Evolutionary conservation across 192 early-diverging fungal species (phyloP), one percentile per base, ranked within the genome.

Genomic region (Coemansia guatemalensis): DNA sequence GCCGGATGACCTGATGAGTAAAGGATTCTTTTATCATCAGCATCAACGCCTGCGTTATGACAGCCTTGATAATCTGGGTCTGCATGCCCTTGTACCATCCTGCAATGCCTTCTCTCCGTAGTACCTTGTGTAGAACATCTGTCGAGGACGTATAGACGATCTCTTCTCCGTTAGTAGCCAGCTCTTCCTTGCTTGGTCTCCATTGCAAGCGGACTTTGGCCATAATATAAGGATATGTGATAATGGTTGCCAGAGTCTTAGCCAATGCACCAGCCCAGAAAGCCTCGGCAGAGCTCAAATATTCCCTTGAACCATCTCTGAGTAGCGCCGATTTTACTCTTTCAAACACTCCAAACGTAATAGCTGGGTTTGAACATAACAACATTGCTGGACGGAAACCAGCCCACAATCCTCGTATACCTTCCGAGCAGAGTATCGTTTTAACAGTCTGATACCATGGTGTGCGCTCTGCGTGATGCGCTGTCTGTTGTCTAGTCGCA

Each of bases 141-240:
- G 91, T 73, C 23, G 92, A 84, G 68, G 91, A 87, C 33, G 71
- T 92, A 75, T 99, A 97, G 23, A 85, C 81, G 53, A 86, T 72
- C 48, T 74, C 55, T 63, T 77, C 48, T 63, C 68, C 64, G 73
- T 81, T 47, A 33, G 81, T 58, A 71, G 64, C 67, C 83, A 81
- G 53, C 82, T 84, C 83, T 24, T 85, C 69, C 69, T 91, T 89
- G 50, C 88, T 84, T 24, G 89, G 90, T 66, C 88, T 90, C 89
- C 91, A 94, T 72, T 99, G 97, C 63, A 99, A 85, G 53, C 94
- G 82, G 22, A 98, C 93, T 67, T 99, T 99, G 48, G 97, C 97
- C 97, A 99, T 97, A 73, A 99, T 99, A 68, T 97, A 99, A 23
- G 97, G 95, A 65, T 99, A 93, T 18, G 88, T 92, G 54, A 90